These are phyloP conservation scores for Curvularia spicifera DNA, from an alignment of 2,329 filamentous ascomycete species.

Conservation along the genomic window DNA sequence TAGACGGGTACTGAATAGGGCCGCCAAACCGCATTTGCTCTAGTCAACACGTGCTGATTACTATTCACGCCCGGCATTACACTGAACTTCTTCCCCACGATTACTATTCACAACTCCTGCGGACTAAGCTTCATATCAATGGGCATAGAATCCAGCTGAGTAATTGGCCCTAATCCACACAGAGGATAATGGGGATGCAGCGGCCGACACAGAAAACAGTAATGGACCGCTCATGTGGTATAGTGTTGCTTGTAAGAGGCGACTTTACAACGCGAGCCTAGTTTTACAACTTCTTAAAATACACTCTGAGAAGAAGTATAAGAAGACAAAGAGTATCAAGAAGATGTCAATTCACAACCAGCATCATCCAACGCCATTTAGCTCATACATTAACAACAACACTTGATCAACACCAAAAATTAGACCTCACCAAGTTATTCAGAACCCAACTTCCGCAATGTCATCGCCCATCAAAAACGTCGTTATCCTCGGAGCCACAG, in stretches of 20 bases:
- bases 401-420: background rate
- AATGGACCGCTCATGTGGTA: background rate
- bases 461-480: conserved; percentile 27
- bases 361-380: background rate
- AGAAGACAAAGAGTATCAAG: background rate
- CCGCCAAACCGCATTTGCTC: background rate
- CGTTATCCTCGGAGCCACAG: conserved; percentile 38
- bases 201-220: background rate
- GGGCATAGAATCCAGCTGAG: background rate
- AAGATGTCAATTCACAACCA: background rate
- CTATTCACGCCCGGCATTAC: background rate
- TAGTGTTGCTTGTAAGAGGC: background rate
- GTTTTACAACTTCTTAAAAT: background rate
- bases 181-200: background rate
- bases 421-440: background rate
- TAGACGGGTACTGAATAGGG: no score
- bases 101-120: background rate
- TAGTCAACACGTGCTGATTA: background rate
- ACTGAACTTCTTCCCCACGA: background rate
- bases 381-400: background rate
- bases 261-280: background rate
- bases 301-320: background rate
- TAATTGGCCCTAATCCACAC: background rate
- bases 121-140: background rate
- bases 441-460: conserved; percentile 4